Percentiles rank a stretch among this genome's conserved stretches.
Conservation (phyloP, 352 stramenopile species). For the Peronospora farinosa region DNA sequence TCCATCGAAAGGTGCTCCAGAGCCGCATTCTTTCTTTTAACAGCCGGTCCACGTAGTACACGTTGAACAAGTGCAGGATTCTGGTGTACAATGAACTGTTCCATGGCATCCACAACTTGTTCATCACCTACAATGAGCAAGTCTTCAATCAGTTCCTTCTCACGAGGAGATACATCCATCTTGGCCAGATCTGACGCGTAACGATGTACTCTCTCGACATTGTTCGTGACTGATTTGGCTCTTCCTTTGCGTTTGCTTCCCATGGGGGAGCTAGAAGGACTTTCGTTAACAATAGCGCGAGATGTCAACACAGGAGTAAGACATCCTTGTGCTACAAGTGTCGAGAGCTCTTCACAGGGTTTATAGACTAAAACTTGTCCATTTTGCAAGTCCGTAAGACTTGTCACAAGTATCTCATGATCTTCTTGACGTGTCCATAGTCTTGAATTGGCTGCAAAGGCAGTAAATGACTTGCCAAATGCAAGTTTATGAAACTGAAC, state of each 20-base stretch:
- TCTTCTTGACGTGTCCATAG: conserved; percentile 41
- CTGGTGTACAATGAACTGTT: conserved; percentile 58
- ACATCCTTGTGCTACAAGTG: conserved; percentile 64
- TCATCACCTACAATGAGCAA: conserved; percentile 65
- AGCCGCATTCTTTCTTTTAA: conserved; percentile 23
- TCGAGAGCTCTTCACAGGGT: conserved; percentile 64
- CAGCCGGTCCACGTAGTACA: conserved; percentile 39
- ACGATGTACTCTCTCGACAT: conserved; percentile 57
- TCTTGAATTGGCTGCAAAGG: conserved; percentile 43
- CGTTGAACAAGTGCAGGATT: conserved; percentile 47
- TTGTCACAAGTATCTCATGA: conserved; percentile 40
- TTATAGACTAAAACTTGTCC: conserved; percentile 62
- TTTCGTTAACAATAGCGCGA: conserved; percentile 12
- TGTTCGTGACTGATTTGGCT: conserved; percentile 59
- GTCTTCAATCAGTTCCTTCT: conserved; percentile 61
- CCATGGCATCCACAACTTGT: conserved; percentile 72
- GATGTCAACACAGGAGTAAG: conserved; percentile 49
- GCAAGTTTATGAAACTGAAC: conserved; percentile 63
- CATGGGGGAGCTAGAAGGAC: conserved; percentile 41
- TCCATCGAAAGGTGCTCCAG: conserved; percentile 52
- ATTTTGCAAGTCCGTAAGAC: conserved; percentile 44
- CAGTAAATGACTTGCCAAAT: conserved; percentile 65
- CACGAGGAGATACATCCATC: conserved; percentile 60
- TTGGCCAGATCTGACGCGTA: conserved; percentile 59
- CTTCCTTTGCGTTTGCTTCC: conserved; percentile 67